These are phyloP conservation scores for Akanthomyces dipterigenus DNA, from an alignment of 2,329 filamentous ascomycete species.

Conservation along the genomic window DNA sequence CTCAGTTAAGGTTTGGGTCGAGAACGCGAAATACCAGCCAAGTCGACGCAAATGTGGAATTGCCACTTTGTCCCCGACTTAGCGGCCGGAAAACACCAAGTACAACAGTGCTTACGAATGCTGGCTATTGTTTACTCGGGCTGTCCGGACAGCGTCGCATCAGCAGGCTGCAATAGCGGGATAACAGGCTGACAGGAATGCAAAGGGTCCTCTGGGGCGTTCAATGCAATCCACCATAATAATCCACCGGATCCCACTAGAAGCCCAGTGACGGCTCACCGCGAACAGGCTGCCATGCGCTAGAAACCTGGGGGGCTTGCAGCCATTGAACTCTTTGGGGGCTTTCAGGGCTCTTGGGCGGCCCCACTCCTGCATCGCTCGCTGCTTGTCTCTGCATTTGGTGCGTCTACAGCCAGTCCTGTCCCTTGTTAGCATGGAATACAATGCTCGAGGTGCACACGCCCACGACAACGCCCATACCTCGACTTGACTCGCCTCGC, in stretches of 20 bases:
- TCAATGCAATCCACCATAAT: not conserved
- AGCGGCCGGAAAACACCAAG: too few relatives aligned
- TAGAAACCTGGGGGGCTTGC: constrained; percentile 1
- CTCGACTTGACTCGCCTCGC: constrained; percentile 6
- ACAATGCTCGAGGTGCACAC: too few relatives aligned
- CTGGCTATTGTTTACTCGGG: constrained; percentile 6
- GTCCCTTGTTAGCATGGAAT: too few relatives aligned
- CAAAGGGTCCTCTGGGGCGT: not conserved
- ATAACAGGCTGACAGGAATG: not conserved
- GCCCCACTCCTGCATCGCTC: too few relatives aligned
- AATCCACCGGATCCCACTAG: not conserved
- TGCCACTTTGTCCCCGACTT: too few relatives aligned
- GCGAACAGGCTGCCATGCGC: not conserved
- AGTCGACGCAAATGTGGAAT: not conserved
- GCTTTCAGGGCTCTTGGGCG: too few relatives aligned
- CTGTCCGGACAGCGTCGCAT: not conserved
- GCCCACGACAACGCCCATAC: not conserved
- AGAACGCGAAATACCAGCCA: not conserved
- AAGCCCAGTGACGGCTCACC: not conserved
- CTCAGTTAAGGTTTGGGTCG: too few relatives aligned
- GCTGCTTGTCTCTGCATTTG: too few relatives aligned
- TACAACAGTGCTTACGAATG: not conserved
- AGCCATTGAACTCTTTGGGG: too few relatives aligned
- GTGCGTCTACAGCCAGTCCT: too few relatives aligned
- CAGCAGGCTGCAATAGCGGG: not conserved